Conservation (phyloP, 176 grass and related monocot genomes). For the Typha latifolia region DNA sequence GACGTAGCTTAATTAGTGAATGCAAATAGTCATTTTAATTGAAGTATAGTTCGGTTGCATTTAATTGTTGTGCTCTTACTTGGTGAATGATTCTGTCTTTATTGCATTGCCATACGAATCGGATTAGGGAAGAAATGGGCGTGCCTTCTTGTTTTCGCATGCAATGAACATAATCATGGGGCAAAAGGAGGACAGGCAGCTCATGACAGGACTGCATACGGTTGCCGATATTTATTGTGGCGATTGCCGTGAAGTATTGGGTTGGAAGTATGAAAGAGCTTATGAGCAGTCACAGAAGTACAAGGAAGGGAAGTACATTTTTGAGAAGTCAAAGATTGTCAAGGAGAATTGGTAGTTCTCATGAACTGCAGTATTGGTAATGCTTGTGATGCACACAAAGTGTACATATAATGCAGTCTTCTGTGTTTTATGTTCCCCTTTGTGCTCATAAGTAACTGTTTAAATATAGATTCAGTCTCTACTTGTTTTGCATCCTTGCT, state of each 20-base stretch:
- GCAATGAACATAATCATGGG: constrained; percentile 63
- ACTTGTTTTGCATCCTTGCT: not conserved
- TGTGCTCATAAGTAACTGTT: constrained; percentile 27
- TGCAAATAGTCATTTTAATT: not conserved
- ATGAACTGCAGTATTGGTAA: not conserved
- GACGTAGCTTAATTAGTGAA: not conserved
- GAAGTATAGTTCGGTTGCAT: not conserved
- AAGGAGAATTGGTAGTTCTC: constrained; percentile 62
- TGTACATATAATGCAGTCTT: constrained; percentile 1
- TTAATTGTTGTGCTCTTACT: not conserved
- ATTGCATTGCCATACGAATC: not conserved
- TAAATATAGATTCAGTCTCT: constrained; percentile 11
- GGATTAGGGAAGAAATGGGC: constrained; percentile 45
- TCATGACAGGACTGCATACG: constrained; percentile 53
- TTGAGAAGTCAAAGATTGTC: constrained; percentile 72
- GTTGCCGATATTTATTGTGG: constrained; percentile 65
- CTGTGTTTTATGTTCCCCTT: constrained; percentile 11
- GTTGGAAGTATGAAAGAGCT: constrained; percentile 70
- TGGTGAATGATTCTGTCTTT: constrained; percentile 10
- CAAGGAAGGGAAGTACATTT: constrained; percentile 83
- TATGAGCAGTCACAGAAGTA: constrained; percentile 65
- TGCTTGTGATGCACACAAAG: not conserved
- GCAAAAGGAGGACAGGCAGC: constrained; percentile 53
- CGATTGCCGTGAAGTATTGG: constrained; percentile 54
- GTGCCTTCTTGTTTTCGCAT: constrained; percentile 78